These are phyloP conservation scores for Stromatinia cepivora DNA, from an alignment of 2,329 filamentous ascomycete species.

Conservation along the genomic window DNA sequence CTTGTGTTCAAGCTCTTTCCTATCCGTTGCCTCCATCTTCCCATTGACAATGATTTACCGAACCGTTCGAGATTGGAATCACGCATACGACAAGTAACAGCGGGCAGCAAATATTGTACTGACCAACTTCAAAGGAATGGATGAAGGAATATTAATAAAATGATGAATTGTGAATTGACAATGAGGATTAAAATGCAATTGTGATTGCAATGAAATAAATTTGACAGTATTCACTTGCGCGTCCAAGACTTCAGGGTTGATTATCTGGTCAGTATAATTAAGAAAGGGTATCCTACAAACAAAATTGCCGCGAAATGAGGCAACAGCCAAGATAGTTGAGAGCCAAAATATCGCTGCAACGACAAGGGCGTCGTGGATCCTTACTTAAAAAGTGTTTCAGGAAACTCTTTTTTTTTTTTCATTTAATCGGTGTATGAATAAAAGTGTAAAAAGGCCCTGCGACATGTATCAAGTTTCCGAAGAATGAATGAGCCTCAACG, in stretches of 20 bases:
- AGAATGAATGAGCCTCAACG: slow-evolving; percentile 16
- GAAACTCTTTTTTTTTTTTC: background rate
- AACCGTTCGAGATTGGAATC: background rate
- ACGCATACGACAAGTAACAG: slow-evolving; percentile 14
- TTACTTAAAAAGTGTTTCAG: slow-evolving; percentile 21
- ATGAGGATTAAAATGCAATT: slow-evolving; percentile 1
- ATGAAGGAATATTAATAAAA: background rate
- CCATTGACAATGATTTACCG: slow-evolving; percentile 10
- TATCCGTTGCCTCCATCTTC: slow-evolving; percentile 25
- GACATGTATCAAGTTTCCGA: slow-evolving; percentile 6
- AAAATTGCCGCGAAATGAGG: slow-evolving; percentile 19
- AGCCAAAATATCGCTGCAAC: background rate
- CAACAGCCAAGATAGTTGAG: background rate
- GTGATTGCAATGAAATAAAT: background rate
- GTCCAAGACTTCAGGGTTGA: background rate
- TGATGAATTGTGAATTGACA: background rate
- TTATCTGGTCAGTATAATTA: slow-evolving; percentile 15
- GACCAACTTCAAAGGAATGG: background rate
- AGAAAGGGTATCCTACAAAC: slow-evolving; percentile 10
- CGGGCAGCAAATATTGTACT: background rate
- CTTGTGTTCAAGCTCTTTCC: slow-evolving; percentile 33
- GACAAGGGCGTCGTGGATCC: slow-evolving; percentile 22
- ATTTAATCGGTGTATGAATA: slow-evolving; percentile 15
- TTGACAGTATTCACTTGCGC: slow-evolving; percentile 6
- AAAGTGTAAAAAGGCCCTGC: slow-evolving; percentile 10